These are phyloP conservation scores for Blastomyces emzantsi DNA, from an alignment of 2,329 filamentous ascomycete genomes.

Conservation along the genomic window DNA sequence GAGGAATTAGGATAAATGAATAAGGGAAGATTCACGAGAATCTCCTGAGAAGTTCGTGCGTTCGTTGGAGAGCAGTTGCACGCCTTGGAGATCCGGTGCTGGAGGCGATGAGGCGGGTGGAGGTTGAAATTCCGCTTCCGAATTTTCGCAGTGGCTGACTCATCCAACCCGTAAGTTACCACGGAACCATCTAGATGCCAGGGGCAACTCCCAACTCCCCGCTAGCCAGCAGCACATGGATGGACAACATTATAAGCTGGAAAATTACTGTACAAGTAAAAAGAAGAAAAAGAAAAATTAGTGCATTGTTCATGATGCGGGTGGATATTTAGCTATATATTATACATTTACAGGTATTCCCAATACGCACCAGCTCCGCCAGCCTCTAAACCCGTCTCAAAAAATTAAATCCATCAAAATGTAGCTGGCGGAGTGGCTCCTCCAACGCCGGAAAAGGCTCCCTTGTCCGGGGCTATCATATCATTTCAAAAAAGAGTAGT, in stretches of 20 bases:
- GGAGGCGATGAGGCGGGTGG: background rate
- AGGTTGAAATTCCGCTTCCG: constrained; percentile 9
- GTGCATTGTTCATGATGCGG: background rate
- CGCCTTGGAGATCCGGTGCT: background rate
- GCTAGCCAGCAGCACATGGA: background rate
- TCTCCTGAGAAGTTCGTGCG: background rate
- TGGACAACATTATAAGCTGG: background rate
- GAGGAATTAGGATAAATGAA: background rate
- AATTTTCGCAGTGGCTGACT: constrained; percentile 10
- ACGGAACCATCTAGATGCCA: constrained; percentile 9
- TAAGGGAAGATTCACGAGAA: background rate
- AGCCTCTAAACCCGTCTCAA: background rate
- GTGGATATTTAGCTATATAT: background rate
- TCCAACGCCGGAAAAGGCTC: background rate
- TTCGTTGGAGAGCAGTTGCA: background rate
- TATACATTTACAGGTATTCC: background rate
- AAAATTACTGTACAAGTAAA: background rate
- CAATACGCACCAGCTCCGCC: background rate
- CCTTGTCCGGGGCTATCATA: background rate
- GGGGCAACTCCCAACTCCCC: background rate
- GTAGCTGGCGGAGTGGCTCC: background rate
- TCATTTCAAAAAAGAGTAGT: background rate
- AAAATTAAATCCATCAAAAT: background rate
- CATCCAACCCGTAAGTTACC: background rate
- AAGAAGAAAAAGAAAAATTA: background rate